Conservation (phyloP, 257 asterid genomes). For the Solanum lycopersicoides region DNA sequence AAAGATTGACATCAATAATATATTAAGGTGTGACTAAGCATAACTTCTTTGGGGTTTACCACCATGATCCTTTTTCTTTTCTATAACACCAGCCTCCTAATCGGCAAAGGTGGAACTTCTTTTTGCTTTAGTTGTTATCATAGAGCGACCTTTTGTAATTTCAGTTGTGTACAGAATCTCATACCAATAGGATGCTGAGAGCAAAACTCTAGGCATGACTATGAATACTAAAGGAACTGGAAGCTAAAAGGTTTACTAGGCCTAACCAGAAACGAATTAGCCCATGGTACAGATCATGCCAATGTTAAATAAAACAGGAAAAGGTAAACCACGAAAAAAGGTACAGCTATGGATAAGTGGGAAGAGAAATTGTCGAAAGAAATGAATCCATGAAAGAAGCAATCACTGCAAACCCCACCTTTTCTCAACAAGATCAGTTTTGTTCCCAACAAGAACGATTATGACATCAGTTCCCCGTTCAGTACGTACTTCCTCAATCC, state of each 20-base stretch:
- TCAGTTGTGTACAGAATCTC: background rate
- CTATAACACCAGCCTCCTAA: background rate
- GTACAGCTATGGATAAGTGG: background rate
- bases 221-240: background rate
- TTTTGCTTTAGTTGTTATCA: background rate
- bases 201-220: background rate
- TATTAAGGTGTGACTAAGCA: background rate
- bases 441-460: conserved; percentile 20
- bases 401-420: conserved; percentile 11
- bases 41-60: background rate
- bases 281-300: background rate
- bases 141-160: background rate
- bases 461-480: conserved; percentile 24
- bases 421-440: conserved; percentile 28
- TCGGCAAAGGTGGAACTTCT: background rate
- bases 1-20: background rate
- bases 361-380: background rate
- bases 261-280: background rate
- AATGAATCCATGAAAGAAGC: background rate
- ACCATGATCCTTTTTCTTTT: background rate
- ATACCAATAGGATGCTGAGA: background rate
- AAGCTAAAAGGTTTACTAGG: background rate
- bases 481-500: conserved; percentile 38
- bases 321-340: background rate
- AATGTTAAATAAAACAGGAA: background rate